Evolutionary conservation across 148 eudicot species (phyloP), one percentile per base, ranked within the genome.

Genomic region (Polygonum aviculare): DNA sequence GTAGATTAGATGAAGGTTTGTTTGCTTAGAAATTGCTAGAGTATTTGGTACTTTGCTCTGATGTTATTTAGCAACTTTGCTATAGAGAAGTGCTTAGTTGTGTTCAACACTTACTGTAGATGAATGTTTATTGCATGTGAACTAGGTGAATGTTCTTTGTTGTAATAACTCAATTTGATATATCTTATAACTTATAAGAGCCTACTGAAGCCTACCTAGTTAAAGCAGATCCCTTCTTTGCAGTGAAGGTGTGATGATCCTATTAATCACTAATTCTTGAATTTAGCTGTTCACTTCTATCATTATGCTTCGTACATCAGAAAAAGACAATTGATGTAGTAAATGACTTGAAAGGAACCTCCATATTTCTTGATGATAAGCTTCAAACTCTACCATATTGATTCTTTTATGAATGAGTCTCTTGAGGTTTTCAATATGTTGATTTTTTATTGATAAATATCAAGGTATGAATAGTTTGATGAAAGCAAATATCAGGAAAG

Each of bases 331-430:
- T 73, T 10, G 93, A 92, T 69, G 50, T 94, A 63, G 80, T 84
- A 73, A 75, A 86, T 77, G 93, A 82, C 52, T 83, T 92, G 51
- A 92, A 87, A 82, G 99, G 99, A 82, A 82, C 96, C 74, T 95
- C 97, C 36, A 80, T 95, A 81, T 92, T 86, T 76, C 90, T 95
- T 38, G 81, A 92, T 65, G 99, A 97, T 95, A 83, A 87, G 89
- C 51, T 14, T 40, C 69, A 18, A 3, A 79, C 81, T 49, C 47
- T 12, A 57, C 54, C 74, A 36, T 39, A 74, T 63, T 74, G 67
- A 38, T 48, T n/a, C 47, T 40, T 36, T n/a, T n/a, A 50, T 71
- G 14, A 60, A 35, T 12, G 15, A 52, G 19, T 12, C 41, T 45
- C 41, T 77, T 2, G 60, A 4, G 75, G 44, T 59, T 76, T 55